Evolutionary conservation across 805 yeast genomes (phyloP), one percentile per base, ranked within the genome.

Genomic region (Hanseniaspora clermontiae): DNA sequence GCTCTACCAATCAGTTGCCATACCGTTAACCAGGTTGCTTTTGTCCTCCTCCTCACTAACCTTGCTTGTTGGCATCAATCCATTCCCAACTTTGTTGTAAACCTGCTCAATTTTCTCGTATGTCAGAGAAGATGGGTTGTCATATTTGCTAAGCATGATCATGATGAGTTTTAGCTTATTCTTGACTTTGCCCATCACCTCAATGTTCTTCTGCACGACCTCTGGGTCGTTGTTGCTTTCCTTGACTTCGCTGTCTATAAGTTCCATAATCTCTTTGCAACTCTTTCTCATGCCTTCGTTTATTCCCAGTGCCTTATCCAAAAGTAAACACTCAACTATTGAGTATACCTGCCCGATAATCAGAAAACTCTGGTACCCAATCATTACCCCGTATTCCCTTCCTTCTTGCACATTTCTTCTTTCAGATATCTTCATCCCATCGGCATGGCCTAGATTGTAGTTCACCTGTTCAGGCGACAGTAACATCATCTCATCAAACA

Each of bases 401-500:
- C 55, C 55, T 38, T 51, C 43, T 45, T 45, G 39, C 3, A 43
- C 47, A 24, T 51, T 51, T n/a, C 55, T 43, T 29, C 19, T 43
- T n/a, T 45, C 32, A 3, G 55, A 51, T 11, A 51, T 45, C 10
- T 17, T 34, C 24, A 10, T 5, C 6, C 55, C 55, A 5, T 51
- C 55, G 14, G 36, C 45, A 9, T 43, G 36, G 12, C 55, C 55
- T 14, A 32, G n/a, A 32, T 45, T 45, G 50, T 51, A 51, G 20
- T 27, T 45, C 15, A 37, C 34, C 19, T 51, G 55, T 5, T 51
- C 55, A n/a, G 55, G 55, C n/a, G 55, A 51, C 38, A 51, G 29
- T 15, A 51, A 12, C 3, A 43, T 7, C 29, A 43, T 5, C 17
- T 51, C 55, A 36, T 51, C 55, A 45, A 51, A 51, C 24, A 51